Evolutionary conservation across 306 rosid species (phyloP).

Genomic region (Alnus glutinosa): DNA sequence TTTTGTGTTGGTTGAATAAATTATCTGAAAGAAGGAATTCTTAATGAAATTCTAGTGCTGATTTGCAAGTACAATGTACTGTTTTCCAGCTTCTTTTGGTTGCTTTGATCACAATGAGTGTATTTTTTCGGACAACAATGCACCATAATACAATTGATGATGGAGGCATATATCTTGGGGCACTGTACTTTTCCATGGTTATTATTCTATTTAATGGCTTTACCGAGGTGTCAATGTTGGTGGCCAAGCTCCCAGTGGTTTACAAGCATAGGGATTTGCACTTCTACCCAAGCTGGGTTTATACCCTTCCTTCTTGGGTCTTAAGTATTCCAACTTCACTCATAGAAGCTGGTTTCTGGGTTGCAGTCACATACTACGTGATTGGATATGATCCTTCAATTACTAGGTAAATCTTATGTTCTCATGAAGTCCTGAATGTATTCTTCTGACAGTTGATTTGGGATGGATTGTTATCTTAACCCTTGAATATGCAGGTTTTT

Average conservation of each 20-base stretch:
- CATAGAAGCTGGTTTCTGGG: slow-evolving; percentile 95
- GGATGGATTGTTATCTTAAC: slow-evolving; percentile 23
- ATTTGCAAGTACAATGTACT: slow-evolving; percentile 36
- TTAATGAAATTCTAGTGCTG: slow-evolving; percentile 25
- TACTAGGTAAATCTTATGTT: slow-evolving; percentile 55
- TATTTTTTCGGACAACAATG: slow-evolving; percentile 94
- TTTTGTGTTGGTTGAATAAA: slow-evolving; percentile 15
- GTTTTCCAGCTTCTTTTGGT: slow-evolving; percentile 79
- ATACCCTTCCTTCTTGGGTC: slow-evolving; percentile 90
- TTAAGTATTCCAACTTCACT: slow-evolving; percentile 85
- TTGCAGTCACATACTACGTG: slow-evolving; percentile 78
- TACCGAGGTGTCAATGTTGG: slow-evolving; percentile 96
- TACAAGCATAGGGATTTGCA: slow-evolving; percentile 98
- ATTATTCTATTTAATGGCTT: slow-evolving; percentile 96
- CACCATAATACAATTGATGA: slow-evolving; percentile 80
- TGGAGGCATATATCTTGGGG: slow-evolving; percentile 87
- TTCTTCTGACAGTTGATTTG: slow-evolving; percentile 26
- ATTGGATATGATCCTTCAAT: slow-evolving; percentile 93
- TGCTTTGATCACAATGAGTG: slow-evolving; percentile 94
- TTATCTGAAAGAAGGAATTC: slow-evolving; percentile 21
- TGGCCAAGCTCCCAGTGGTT: slow-evolving; percentile 92
- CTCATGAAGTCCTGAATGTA: slow-evolving; percentile 23
- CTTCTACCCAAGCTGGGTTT: slow-evolving; percentile 97
- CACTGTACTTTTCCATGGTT: slow-evolving; percentile 94
- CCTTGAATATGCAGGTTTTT: slow-evolving; percentile 64